A percentile compares a stretch with the other conserved stretches of the same genome.
These are phyloP conservation scores for Baudoinia panamericana DNA, from an alignment of 495 filamentous ascomycete species.

Conservation along the genomic window DNA sequence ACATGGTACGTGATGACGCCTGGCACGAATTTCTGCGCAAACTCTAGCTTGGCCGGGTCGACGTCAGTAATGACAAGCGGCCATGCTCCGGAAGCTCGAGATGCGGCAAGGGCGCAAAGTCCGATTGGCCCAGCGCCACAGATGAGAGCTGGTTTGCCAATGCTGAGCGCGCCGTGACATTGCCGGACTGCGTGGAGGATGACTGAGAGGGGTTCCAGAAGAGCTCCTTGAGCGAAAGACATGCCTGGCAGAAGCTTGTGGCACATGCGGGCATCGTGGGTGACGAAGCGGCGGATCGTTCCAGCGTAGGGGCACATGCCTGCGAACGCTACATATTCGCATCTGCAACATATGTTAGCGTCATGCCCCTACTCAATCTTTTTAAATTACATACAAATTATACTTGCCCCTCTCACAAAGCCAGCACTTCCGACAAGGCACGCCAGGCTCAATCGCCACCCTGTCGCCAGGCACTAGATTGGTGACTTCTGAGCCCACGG, in stretches of 20 bases:
- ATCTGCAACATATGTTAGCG: too few relatives aligned
- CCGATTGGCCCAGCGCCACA: constrained; percentile 42
- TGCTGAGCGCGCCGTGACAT: constrained; percentile 22
- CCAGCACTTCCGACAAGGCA: constrained; percentile 35
- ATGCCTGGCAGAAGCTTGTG: constrained; percentile 38
- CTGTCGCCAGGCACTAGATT: constrained; percentile 32
- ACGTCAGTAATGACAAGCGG: constrained; percentile 53
- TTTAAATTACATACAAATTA: too few relatives aligned
- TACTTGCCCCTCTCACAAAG: constrained; percentile 37
- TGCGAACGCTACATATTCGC: constrained; percentile 37
- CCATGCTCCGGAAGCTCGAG: constrained; percentile 48
- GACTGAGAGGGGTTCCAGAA: constrained; percentile 39
- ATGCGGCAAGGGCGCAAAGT: constrained; percentile 37
- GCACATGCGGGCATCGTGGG: constrained; percentile 35
- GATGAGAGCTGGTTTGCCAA: constrained; percentile 32
- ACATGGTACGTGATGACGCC: constrained; percentile 42
- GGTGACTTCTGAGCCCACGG: constrained; percentile 34
- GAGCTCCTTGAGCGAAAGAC: constrained; percentile 35
- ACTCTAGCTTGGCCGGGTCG: constrained; percentile 40
- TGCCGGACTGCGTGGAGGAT: constrained; percentile 28
- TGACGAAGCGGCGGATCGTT: constrained; percentile 45
- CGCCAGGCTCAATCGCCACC: constrained; percentile 38
- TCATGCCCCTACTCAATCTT: too few relatives aligned
- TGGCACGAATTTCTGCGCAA: constrained; percentile 47
- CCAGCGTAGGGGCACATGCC: constrained; percentile 48